Base-by-base conservation (phyloP, 371 early-diverging fungal genomes). In the Parasitella parasitica region DNA sequence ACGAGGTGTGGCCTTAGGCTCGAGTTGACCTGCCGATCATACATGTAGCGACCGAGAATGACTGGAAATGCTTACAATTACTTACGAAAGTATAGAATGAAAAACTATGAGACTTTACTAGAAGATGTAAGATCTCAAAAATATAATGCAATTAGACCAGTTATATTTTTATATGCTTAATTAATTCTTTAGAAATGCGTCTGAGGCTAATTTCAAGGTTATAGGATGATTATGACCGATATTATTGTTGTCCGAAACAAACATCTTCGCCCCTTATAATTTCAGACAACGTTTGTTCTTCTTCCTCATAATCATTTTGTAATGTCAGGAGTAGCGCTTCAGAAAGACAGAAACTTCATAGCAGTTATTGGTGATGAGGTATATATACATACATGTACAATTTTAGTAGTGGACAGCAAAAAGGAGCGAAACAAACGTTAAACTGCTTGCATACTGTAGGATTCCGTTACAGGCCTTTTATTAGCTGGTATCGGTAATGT, bases 281-380 rank as follows among this genome's bases (percentile, higher is more conserved):
- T 28, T 49, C 20, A 49, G 15, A 61, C 11, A 50, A 12, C 61
- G n/a, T 13, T 57, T 58, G 27, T 51, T 38, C 24, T 34, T 53
- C 46, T 48, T 54, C 59, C 38, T 66, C 41, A 34, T 28, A 56
- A 28, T 15, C 26, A 54, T 46, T 26, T 34, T 57, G 63, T 50
- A 41, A 79, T 79, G 80, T 73, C 80, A 27, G 70, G 70, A 57
- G 69, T 56, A 52, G 83, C 73, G 36, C 53, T 72, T 52, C 76
- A 81, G 50, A 77, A 89, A 75, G 93, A 94, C 67, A 86, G 98
- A 54, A 88, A 88, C 34, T 89, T 97, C 54, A 89, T 98, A 74
- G 96, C 95, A 26, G 91, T 95, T 48, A 95, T 98, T 66, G 99
- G 99, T 61, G 99, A 97, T 75, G 98, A 98, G 86, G 95, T 92